These are phyloP conservation scores for Colletotrichum sp. DNA, from an alignment of 2,329 filamentous ascomycete genomes.

Conservation along the genomic window DNA sequence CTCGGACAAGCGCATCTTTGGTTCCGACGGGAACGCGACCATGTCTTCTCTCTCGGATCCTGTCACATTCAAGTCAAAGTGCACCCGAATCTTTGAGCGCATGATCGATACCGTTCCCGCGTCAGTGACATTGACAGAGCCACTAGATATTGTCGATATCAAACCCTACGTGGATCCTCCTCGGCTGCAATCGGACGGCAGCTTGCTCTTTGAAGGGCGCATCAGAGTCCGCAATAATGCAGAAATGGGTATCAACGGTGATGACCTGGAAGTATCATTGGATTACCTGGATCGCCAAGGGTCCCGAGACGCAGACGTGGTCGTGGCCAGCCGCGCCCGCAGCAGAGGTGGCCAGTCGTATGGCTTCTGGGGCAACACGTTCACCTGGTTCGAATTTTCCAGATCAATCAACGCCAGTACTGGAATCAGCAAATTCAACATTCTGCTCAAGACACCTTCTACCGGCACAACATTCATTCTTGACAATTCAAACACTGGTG, in stretches of 20 bases:
- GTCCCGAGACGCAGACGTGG: not conserved
- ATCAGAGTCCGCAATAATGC: not conserved
- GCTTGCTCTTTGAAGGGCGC: conserved; percentile 11
- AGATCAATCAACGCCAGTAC: conserved; percentile 23
- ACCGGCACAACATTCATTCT: conserved; percentile 24
- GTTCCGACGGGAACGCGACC: conserved; percentile 37
- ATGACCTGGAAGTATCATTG: not conserved
- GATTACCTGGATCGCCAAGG: not conserved
- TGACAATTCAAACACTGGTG: conserved; percentile 27
- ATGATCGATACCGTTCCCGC: conserved; percentile 39
- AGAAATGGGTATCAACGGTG: not conserved
- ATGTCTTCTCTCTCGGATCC: conserved; percentile 42
- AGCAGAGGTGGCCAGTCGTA: conserved; percentile 21
- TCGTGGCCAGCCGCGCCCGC: not conserved
- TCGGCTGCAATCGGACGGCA: conserved; percentile 25
- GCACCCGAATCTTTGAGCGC: conserved; percentile 29
- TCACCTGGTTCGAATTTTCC: conserved; percentile 33
- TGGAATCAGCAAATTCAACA: conserved; percentile 34
- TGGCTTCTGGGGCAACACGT: conserved; percentile 28
- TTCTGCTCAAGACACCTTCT: conserved; percentile 27
- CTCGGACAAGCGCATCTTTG: conserved; percentile 24
- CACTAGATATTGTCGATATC: conserved; percentile 31
- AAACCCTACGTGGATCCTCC: conserved; percentile 32
- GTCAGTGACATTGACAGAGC: conserved; percentile 30
- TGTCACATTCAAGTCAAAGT: conserved; percentile 39